These are phyloP conservation scores for Neckera pumila DNA, from an alignment of 225 moss, liverwort and hornwort genomes.

Conservation along the genomic window DNA sequence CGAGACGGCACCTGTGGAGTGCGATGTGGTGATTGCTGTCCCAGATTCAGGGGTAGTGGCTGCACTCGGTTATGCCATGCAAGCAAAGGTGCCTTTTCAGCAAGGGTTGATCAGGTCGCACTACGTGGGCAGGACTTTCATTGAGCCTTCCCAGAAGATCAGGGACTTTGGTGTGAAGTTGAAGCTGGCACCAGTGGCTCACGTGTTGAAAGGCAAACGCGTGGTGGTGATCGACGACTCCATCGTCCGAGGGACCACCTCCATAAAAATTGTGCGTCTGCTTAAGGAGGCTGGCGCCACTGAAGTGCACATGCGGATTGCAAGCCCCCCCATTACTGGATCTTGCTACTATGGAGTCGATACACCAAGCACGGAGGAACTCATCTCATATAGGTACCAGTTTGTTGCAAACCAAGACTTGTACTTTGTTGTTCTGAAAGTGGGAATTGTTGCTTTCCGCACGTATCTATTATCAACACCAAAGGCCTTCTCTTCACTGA, in stretches of 20 bases:
- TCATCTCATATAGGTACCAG: conserved; percentile 59
- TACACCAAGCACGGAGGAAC: conserved; percentile 84
- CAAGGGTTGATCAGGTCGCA: conserved; percentile 90
- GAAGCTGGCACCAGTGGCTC: conserved; percentile 82
- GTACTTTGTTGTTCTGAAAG: not conserved
- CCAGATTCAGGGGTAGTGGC: conserved; percentile 93
- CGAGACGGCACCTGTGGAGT: conserved; percentile 66
- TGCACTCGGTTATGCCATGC: conserved; percentile 70
- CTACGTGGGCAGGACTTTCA: conserved; percentile 91
- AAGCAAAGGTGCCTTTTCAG: conserved; percentile 73
- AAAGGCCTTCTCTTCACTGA: not conserved
- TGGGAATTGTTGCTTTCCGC: not conserved
- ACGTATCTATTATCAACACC: not conserved
- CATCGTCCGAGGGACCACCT: conserved; percentile 89
- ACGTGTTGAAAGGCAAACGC: conserved; percentile 69
- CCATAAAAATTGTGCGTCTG: conserved; percentile 83
- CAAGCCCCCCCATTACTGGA: conserved; percentile 86
- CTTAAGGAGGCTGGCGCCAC: conserved; percentile 90
- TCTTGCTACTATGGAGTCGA: conserved; percentile 97
- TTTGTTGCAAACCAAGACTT: not conserved
- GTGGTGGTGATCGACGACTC: conserved; percentile 96
- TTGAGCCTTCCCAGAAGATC: conserved; percentile 92
- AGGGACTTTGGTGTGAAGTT: conserved; percentile 91
- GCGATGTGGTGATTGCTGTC: conserved; percentile 89
- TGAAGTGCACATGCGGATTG: conserved; percentile 89